phyloP scores from a whole-genome alignment of 129 eudicot species.

The Helianthus tuberosus region DNA sequence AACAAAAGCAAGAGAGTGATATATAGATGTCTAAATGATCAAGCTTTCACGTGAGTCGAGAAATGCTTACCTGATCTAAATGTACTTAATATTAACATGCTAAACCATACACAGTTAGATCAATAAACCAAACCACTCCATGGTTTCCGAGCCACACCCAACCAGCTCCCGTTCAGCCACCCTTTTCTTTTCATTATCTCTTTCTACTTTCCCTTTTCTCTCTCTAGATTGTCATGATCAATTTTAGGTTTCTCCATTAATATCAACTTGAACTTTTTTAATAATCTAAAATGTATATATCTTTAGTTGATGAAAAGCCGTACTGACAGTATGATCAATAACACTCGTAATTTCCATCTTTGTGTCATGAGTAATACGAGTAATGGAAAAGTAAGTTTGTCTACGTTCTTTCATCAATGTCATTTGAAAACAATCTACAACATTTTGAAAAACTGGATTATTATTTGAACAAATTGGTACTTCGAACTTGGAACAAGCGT shows the following conservation, averaged over 20 bases:
- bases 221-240: not conserved
- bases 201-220: not conserved
- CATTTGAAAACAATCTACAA: too few relatives aligned
- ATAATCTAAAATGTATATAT: too few relatives aligned
- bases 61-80: constrained; percentile 29
- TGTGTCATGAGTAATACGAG: too few relatives aligned
- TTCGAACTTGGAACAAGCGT: too few relatives aligned
- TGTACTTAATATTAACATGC: constrained; percentile 13
- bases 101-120: constrained; percentile 19
- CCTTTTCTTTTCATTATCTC: not conserved
- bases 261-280: not conserved
- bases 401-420: too few relatives aligned
- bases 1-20: constrained; percentile 35
- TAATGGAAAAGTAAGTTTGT: too few relatives aligned
- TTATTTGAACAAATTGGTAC: too few relatives aligned
- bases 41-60: constrained; percentile 34
- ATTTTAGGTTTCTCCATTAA: not conserved
- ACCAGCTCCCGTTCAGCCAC: constrained; percentile 19
- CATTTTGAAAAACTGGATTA: too few relatives aligned
- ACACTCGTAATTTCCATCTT: too few relatives aligned
- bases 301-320: too few relatives aligned
- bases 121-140: constrained; percentile 33
- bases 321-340: too few relatives aligned
- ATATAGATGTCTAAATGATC: constrained; percentile 26
- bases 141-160: constrained; percentile 35